A percentile compares a stretch with the other conserved stretches of the same genome.
Conservation (phyloP, 108 stramenopile species). For the Cyclostephanos invisitatus region DNA sequence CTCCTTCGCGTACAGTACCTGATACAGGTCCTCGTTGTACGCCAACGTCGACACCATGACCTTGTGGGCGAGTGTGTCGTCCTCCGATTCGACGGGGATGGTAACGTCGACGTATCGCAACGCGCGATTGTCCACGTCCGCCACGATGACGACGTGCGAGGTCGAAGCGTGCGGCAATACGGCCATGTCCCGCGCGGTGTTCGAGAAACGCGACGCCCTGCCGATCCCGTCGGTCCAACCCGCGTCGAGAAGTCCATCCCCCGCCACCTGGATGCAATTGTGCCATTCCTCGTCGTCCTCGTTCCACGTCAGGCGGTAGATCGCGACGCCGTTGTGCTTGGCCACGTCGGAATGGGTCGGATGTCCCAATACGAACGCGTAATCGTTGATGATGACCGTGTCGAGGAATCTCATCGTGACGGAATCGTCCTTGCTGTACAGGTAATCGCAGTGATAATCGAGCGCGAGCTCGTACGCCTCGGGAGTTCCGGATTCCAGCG, state of each 20-base stretch:
- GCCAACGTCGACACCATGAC: conserved; percentile 30
- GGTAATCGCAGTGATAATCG: conserved; percentile 47
- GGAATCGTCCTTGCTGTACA: conserved; percentile 28
- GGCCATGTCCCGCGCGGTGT: conserved; percentile 42
- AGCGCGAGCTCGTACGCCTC: conserved; percentile 38
- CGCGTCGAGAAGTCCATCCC: conserved; percentile 34
- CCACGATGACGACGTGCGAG: conserved; percentile 31
- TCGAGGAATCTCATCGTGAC: conserved; percentile 36
- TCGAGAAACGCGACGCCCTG: conserved; percentile 37
- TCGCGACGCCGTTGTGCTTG: conserved; percentile 43
- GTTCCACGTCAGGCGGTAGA: conserved; percentile 50
- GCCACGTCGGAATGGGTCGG: conserved; percentile 14
- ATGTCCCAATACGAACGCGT: conserved; percentile 50
- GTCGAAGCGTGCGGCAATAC: conserved; percentile 25
- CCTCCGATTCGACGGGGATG: conserved; percentile 31
- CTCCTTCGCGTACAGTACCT: conserved; percentile 45
- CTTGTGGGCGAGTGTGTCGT: conserved; percentile 16
- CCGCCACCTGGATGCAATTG: conserved; percentile 42
- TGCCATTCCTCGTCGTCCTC: conserved; percentile 44
- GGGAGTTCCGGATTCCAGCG: conserved; percentile 23
- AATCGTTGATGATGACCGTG: conserved; percentile 48
- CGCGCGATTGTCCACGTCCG: conserved; percentile 47
- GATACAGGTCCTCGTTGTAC: conserved; percentile 46
- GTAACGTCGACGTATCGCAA: conserved; percentile 45
- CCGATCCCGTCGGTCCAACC: conserved; percentile 46